These are phyloP conservation scores for Pholiota microspora DNA, from an alignment of 768 basidiomycete species.

Conservation along the genomic window DNA sequence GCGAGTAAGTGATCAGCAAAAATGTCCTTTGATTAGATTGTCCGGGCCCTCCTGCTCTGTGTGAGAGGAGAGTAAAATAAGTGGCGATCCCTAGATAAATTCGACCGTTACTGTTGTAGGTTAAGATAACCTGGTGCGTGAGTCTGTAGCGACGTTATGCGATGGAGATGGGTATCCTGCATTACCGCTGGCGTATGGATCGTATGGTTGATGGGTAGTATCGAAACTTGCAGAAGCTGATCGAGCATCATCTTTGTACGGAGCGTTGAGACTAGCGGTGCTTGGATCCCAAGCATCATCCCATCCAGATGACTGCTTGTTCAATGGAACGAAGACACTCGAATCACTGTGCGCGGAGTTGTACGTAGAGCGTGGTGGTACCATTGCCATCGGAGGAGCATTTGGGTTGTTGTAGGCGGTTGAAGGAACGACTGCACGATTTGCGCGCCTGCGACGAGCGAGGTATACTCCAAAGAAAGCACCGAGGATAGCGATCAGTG, in stretches of 20 bases:
- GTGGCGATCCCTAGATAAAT: not conserved
- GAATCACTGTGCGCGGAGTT: conserved; percentile 36
- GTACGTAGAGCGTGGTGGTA: not conserved
- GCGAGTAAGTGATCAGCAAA: not conserved
- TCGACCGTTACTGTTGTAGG: not conserved
- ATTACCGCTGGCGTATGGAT: conserved; percentile 8
- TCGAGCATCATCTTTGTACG: conserved; percentile 29
- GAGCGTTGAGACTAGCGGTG: conserved; percentile 40
- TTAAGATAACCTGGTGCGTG: not conserved
- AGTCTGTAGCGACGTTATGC: not conserved
- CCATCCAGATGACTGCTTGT: conserved; percentile 48
- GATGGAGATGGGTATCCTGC: conserved; percentile 4
- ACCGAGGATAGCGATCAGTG: conserved; percentile 47
- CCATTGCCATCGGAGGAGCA: not conserved
- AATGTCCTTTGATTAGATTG: conserved; percentile 1
- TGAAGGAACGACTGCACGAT: conserved; percentile 22
- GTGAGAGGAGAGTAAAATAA: not conserved
- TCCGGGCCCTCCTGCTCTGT: not conserved
- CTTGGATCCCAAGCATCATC: conserved; percentile 61
- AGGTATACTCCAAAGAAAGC: conserved; percentile 49
- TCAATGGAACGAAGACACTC: conserved; percentile 63
- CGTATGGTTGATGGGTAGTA: conserved; percentile 2
- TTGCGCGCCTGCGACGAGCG: conserved; percentile 47
- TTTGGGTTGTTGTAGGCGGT: conserved; percentile 10
- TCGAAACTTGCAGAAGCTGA: conserved; percentile 6